These are phyloP conservation scores for Pugionium dolabratum DNA, from an alignment of 345 rosid species.

Conservation along the genomic window DNA sequence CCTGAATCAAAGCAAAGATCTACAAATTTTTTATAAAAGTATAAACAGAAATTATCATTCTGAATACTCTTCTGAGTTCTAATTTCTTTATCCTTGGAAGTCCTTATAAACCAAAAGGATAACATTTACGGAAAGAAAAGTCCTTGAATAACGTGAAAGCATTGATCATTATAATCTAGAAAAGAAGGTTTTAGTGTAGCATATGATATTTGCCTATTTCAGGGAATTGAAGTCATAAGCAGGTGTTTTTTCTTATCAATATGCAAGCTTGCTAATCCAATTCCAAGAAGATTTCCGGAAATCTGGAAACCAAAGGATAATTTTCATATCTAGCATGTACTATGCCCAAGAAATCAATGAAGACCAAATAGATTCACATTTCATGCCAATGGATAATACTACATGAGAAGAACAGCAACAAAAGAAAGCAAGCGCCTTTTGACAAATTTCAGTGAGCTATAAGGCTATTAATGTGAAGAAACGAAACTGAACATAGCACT, in stretches of 20 bases:
- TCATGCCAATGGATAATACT: not conserved
- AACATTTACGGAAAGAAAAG: not conserved
- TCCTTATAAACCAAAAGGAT: constrained; percentile 1
- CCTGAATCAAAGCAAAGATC: constrained; percentile 40
- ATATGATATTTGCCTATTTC: not conserved
- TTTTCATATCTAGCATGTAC: constrained; percentile 8
- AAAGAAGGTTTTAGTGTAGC: not conserved
- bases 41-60: not conserved
- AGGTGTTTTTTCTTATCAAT: not conserved
- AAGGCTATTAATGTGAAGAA: not conserved
- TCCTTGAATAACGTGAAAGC: not conserved
- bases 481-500: constrained; percentile 12
- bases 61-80: not conserved
- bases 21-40: constrained; percentile 4
- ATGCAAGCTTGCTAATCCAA: constrained; percentile 6
- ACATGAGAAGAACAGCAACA: not conserved
- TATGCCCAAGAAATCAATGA: not conserved
- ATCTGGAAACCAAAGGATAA: not conserved
- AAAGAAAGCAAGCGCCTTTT: constrained; percentile 14
- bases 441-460: not conserved
- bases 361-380: constrained; percentile 1
- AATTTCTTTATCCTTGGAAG: not conserved
- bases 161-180: not conserved
- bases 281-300: not conserved
- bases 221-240: not conserved